Base-by-base conservation (phyloP, 2,329 filamentous ascomycete species). In the Metarhizium humberi region DNA sequence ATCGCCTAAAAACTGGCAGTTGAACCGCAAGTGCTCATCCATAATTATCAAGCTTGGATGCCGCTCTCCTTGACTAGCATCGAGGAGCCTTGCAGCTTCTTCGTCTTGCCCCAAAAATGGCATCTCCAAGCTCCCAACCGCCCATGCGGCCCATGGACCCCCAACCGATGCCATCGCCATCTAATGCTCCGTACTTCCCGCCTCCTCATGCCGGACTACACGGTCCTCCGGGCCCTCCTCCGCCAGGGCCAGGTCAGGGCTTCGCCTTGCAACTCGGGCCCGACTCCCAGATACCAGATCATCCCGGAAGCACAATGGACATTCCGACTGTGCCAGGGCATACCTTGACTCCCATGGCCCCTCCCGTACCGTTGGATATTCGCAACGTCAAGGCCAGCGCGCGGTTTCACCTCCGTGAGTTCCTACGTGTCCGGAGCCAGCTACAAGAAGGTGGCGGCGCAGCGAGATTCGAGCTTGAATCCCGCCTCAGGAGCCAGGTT, bases 401-500 rank as follows among this genome's bases (percentile, higher is more conserved):
- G 47, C 69, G 71, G 50, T 68, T 67, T 55, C 65, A 67, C 4
- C 55, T 75, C 51, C 64, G 65, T 38, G 70, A 74, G 59, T 71
- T 69, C 51, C 55, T 72, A 20, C 62, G 62, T 3, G 58, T 73
- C 16, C 66, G 67, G 60, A 62, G 62, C 18, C 66, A 67, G 61
- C 59, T 66, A 52, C 63, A 59, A 53, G 61, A 60, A 48, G 58
- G 57, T 49, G 67, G 63, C 45, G 62, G 57, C 62, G 65, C 64
- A 55, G 67, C 61, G 59, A 67, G 60, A 40, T 58, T 69, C 18
- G 69, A 71, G n/a, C 64, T 76, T 38, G 74, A 78, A 49, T 66
- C 71, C 3, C 73, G 73, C 32, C 64, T 80, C 49, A 68, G 73
- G 6, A 59, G 61, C 6, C 76, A 79, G 62, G 71, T 71, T 6